Evolutionary conservation across 106 monocot genomes (phyloP).

Genomic region (Vanilla planifolia): DNA sequence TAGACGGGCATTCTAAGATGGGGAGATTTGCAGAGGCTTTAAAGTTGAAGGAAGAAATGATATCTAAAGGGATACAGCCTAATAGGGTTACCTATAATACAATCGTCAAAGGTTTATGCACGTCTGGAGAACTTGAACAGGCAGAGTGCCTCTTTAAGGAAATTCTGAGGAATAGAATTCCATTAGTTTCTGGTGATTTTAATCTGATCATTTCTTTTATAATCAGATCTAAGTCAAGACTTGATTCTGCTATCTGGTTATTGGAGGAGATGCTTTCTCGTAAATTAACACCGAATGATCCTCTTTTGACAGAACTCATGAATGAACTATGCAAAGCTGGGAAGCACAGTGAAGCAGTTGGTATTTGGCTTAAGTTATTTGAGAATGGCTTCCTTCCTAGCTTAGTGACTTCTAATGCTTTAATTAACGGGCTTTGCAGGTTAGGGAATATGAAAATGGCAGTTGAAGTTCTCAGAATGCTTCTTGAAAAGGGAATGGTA

Average conservation of each 20-base stretch:
- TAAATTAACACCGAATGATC: constrained; percentile 50
- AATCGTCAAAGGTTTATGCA: constrained; percentile 56
- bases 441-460: constrained; percentile 44
- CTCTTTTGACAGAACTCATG: constrained; percentile 50
- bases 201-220: constrained; percentile 52
- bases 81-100: constrained; percentile 70
- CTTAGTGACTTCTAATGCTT: constrained; percentile 56
- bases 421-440: constrained; percentile 71
- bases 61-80: constrained; percentile 41
- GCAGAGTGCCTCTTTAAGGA: constrained; percentile 67
- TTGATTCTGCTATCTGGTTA: constrained; percentile 52
- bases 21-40: constrained; percentile 35
- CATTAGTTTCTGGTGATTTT: constrained; percentile 43
- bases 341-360: constrained; percentile 44
- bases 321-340: constrained; percentile 43
- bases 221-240: constrained; percentile 26
- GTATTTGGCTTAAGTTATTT: constrained; percentile 46
- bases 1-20: constrained; percentile 59
- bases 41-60: constrained; percentile 57
- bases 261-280: constrained; percentile 58
- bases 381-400: constrained; percentile 54
- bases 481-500: constrained; percentile 46
- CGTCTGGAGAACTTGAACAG: constrained; percentile 43
- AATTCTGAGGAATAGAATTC: constrained; percentile 44
- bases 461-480: constrained; percentile 31